Percentiles rank a stretch among this genome's conserved stretches.
Conservation (phyloP, 169 alveolate genomes). For the Plasmodium ovale region DNA sequence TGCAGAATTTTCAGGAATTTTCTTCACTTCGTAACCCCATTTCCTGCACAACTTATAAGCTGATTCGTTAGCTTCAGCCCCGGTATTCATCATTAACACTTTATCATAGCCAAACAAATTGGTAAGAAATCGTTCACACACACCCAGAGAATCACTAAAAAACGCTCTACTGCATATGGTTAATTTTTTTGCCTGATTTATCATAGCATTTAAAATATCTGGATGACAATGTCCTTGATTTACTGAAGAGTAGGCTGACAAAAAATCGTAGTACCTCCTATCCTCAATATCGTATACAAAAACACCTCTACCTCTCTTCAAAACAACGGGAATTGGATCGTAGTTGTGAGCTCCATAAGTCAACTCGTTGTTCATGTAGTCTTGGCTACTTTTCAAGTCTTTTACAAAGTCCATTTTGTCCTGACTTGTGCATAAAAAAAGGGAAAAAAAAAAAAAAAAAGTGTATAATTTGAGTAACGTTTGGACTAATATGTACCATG, state of each 20-base stretch:
- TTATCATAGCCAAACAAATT: conserved; percentile 90
- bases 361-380: conserved; percentile 80
- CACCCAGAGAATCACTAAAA: conserved; percentile 89
- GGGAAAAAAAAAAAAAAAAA: neutral
- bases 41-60: conserved; percentile 94
- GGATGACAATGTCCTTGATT: conserved; percentile 95
- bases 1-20: conserved; percentile 90
- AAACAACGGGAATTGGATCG: conserved; percentile 92
- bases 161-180: conserved; percentile 92
- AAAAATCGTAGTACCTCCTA: conserved; percentile 91
- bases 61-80: conserved; percentile 95
- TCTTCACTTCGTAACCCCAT: conserved; percentile 95
- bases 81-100: conserved; percentile 94
- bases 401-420: conserved; percentile 48
- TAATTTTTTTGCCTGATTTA: conserved; percentile 88
- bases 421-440: neutral
- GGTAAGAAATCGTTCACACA: conserved; percentile 86
- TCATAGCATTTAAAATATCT: conserved; percentile 88
- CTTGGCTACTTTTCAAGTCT: conserved; percentile 59
- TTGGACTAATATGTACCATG: too few species aligned
- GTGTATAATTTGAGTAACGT: too few species aligned
- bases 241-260: conserved; percentile 90
- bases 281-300: conserved; percentile 86
- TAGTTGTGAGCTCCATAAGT: conserved; percentile 92
- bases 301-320: conserved; percentile 88